Evolutionary conservation across 768 basidiomycete genomes (phyloP), one percentile per base, ranked within the genome.

Genomic region (Sporobolomyces pararoseus): DNA sequence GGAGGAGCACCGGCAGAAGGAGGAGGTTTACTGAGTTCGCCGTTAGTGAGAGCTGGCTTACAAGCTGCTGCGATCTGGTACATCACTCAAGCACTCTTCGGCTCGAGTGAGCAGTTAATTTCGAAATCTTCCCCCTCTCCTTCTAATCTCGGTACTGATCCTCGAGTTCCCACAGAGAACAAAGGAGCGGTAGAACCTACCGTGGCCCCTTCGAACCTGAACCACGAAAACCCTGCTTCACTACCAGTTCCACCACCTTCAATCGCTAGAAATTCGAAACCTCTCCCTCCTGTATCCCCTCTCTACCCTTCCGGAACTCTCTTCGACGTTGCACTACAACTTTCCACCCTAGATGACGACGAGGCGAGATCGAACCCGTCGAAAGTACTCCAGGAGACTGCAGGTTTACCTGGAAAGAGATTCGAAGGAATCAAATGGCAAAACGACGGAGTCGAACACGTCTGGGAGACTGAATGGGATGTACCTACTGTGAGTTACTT

Each of bases 391-490:
- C 13, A 34, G 9, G 2, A 21, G 10, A 35, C 13, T 3, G 31
- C 25, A 46, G 59, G 34, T 12, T 27, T 64, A 51, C 50, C 75
- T 63, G 59, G 57, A 7, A 65, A 60, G 7, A 65, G 21, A 9
- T 73, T 70, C 65, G 60, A 71, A 21, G 69, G 67, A 25, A 50
- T 75, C 21, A 57, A 75, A 31, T 72, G 65, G 64, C 29, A 57
- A 44, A 55, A 63, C 32, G 31, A 54, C 35, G 49, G 42, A 31
- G 68, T 63, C 60, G 23, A 23, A 10, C 32, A 58, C 14, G 70
- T 59, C 6, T 75, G 70, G 69, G 72, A 73, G 29, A 73, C 67
- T 1, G 61, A 59, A n/a, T 73, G 63, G 51, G 35, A 51, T 17
- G 75, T 75, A 1, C 75, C 75, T 32, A 50, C 32, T 34, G 66